Conservation (phyloP, 2,329 filamentous ascomycete species). For the Ambrosiella beaveri region DNA sequence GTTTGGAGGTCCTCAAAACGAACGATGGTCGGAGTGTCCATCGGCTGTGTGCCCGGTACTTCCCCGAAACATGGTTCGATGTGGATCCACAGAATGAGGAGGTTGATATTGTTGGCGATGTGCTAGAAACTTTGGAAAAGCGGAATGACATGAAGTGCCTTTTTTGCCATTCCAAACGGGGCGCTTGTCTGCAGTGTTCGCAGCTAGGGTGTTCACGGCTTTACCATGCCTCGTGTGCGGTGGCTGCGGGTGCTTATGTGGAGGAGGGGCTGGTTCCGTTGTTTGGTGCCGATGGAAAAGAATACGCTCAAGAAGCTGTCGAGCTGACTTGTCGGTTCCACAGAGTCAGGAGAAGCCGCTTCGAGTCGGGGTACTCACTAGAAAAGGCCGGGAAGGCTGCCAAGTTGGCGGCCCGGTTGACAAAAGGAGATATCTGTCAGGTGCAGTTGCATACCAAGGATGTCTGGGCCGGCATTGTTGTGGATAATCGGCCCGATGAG, state of each 20-base stretch:
- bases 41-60: conserved; percentile 74
- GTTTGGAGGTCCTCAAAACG: conserved; percentile 67
- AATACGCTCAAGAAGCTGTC: conserved; percentile 82
- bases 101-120: conserved; percentile 55
- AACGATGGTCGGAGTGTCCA: conserved; percentile 80
- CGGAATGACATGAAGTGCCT: conserved; percentile 85
- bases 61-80: conserved; percentile 80
- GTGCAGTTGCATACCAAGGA: conserved; percentile 70
- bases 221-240: conserved; percentile 89
- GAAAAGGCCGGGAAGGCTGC: conserved; percentile 54
- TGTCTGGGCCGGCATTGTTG: conserved; percentile 76
- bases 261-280: conserved; percentile 75
- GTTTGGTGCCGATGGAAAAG: conserved; percentile 74
- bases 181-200: conserved; percentile 94
- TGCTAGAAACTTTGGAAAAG: conserved; percentile 67
- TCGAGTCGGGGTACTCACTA: conserved; percentile 47
- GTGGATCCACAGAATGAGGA: conserved; percentile 39
- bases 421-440: conserved; percentile 64
- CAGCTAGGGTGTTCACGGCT: conserved; percentile 84
- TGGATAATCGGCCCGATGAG: conserved; percentile 66
- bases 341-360: conserved; percentile 69
- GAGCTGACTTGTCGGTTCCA: conserved; percentile 94
- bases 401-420: conserved; percentile 49
- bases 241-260: conserved; percentile 78
- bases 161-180: conserved; percentile 83